phyloP scores from a whole-genome alignment of 2,329 filamentous ascomycete genomes.

The Thielaviopsis euricoi region DNA sequence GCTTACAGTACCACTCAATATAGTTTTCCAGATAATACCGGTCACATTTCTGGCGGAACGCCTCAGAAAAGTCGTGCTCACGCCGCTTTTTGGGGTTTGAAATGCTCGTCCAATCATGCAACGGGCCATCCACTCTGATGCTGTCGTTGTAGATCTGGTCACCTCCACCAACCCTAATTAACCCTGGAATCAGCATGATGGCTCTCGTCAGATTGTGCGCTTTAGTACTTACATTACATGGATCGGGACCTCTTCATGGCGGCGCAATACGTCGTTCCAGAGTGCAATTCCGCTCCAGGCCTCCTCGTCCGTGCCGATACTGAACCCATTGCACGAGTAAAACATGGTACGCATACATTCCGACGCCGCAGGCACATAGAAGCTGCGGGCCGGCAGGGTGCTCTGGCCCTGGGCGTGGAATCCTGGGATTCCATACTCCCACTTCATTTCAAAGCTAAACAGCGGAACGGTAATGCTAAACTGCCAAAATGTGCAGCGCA shows the following conservation, averaged over 20 bases:
- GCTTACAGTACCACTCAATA: slow-evolving; percentile 63
- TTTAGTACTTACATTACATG: slow-evolving; percentile 59
- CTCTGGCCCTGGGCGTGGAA: slow-evolving; percentile 42
- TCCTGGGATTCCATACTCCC: slow-evolving; percentile 59
- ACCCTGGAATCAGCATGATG: background rate
- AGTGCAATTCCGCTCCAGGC: slow-evolving; percentile 80
- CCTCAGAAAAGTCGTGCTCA: slow-evolving; percentile 58
- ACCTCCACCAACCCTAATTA: slow-evolving; percentile 55
- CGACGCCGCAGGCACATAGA: slow-evolving; percentile 68
- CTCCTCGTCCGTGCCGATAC: slow-evolving; percentile 67
- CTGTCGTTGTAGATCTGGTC: slow-evolving; percentile 96
- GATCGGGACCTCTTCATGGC: slow-evolving; percentile 64
- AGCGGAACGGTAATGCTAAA: slow-evolving; percentile 74
- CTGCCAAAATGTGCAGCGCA: slow-evolving; percentile 73
- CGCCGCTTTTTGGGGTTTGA: slow-evolving; percentile 70
- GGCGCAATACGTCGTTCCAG: slow-evolving; percentile 85
- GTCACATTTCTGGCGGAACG: slow-evolving; percentile 69
- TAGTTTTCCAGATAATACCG: slow-evolving; percentile 88
- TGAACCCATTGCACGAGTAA: slow-evolving; percentile 95
- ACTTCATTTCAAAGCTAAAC: slow-evolving; percentile 49
- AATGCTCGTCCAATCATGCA: slow-evolving; percentile 69
- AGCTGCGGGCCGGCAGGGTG: slow-evolving; percentile 46
- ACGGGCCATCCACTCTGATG: slow-evolving; percentile 67
- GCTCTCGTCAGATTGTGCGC: too few relatives aligned
- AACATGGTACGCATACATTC: slow-evolving; percentile 98